These are phyloP conservation scores for Magnusiomyces ingens DNA, from an alignment of 1,139 yeast genomes.

Conservation along the genomic window DNA sequence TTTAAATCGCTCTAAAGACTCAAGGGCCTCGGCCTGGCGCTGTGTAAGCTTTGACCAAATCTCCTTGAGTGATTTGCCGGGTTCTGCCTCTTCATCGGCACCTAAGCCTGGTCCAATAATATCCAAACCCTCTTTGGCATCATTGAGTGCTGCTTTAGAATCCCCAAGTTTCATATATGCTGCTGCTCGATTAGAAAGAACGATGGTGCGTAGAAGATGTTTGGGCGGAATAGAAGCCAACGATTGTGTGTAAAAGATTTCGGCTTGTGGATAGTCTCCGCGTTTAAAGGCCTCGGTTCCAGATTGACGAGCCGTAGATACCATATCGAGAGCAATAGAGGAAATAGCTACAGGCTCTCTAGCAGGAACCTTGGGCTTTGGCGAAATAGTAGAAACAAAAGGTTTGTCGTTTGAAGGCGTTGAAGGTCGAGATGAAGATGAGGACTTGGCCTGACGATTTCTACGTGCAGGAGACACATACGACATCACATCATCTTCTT, in stretches of 20 bases:
- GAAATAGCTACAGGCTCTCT: conserved; percentile 28
- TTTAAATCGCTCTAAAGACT: conserved; percentile 62
- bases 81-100: conserved; percentile 37
- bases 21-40: conserved; percentile 78
- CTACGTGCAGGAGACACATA: conserved; percentile 23
- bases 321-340: conserved; percentile 40
- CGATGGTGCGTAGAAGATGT: conserved; percentile 63
- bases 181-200: conserved; percentile 70
- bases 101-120: conserved; percentile 45
- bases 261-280: conserved; percentile 77
- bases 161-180: conserved; percentile 70
- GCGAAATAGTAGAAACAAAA: conserved; percentile 6
- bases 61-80: conserved; percentile 53
- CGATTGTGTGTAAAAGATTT: conserved; percentile 54
- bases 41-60: conserved; percentile 67
- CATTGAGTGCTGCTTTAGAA: conserved; percentile 51
- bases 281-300: conserved; percentile 61
- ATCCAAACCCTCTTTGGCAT: conserved; percentile 51
- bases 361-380: conserved; percentile 15
- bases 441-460: neutral
- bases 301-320: conserved; percentile 48
- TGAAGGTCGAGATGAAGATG: conserved; percentile 11
- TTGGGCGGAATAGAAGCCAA: conserved; percentile 53
- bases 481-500: conserved; percentile 22
- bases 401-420: conserved; percentile 11